Evolutionary conservation across 805 yeast genomes (phyloP), one percentile per base, ranked within the genome.

Genomic region (Scheffersomyces amazonensis): DNA sequence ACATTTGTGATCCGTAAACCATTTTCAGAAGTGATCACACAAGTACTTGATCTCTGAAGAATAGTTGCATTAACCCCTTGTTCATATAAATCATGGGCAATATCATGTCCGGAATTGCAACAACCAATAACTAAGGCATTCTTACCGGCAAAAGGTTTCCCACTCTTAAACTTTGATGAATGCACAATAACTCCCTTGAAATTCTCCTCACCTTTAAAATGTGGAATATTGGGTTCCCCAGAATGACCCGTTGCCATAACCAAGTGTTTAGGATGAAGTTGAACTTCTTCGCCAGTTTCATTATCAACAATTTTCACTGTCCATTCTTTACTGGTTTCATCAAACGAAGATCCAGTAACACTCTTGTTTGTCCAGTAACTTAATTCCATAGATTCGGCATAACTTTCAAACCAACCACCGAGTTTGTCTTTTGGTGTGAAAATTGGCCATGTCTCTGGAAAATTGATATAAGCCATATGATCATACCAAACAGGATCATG

Each of bases 401-500:
- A 71, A 24, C 57, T 46, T 42, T 71, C 74, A 35, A 69, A 55
- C 58, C 69, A 71, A 44, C 64, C 63, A 9, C 69, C 75, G 27
- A 70, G 55, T 43, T 70, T 71, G 40, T 68, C 76, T 46, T 68
- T 61, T 13, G 76, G 69, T 2, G 72, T 60, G 46, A 52, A 71
- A 24, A 64, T 52, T 32, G 76, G 76, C 66, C 66, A 64, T 4
- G 61, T 58, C 4, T 60, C 60, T 25, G 74, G 74, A 43, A 62
- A 63, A 31, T 58, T 51, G 34, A 70, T 40, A 45, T 70, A 70
- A 10, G 74, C 59, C 38, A 71, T 48, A 44, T 66, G 68, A 46
- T 66, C 70, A 41, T 62, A 62, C 58, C 64, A 68, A 40, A 65
- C 69, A 1, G 75, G 74, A 47, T 71, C 76, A 47, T 71, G 76